phyloP scores from a whole-genome alignment of 805 yeast genomes.

The Isabelozyma heimii region DNA sequence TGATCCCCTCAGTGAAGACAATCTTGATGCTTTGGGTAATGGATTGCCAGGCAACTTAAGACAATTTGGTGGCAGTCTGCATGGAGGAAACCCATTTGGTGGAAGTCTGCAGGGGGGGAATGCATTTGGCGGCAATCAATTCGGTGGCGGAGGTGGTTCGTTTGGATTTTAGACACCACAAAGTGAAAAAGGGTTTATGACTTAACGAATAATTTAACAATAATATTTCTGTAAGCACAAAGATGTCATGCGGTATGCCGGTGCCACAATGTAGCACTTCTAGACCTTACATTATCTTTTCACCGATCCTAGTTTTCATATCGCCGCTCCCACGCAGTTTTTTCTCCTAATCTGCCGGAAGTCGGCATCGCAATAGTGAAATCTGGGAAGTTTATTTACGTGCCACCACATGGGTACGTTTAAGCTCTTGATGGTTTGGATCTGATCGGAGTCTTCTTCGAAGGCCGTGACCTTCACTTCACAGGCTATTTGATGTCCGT shows the following conservation, averaged over 20 bases:
- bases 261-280: not conserved
- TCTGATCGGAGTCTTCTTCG: too few relatives aligned
- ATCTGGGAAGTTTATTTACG: too few relatives aligned
- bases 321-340: too few relatives aligned
- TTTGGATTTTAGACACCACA: not conserved
- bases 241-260: not conserved
- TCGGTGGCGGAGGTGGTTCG: slow-evolving; percentile 2
- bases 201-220: not conserved
- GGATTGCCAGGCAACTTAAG: slow-evolving; percentile 45
- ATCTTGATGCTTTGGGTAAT: slow-evolving; percentile 40
- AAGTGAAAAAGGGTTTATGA: not conserved
- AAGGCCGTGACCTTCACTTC: too few relatives aligned
- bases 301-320: too few relatives aligned
- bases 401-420: too few relatives aligned
- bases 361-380: too few relatives aligned
- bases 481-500: too few relatives aligned
- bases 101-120: not conserved
- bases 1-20: slow-evolving; percentile 48
- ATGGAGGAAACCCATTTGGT: not conserved
- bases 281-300: not conserved
- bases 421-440: too few relatives aligned
- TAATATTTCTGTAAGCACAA: not conserved
- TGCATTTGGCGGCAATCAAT: not conserved
- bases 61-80: slow-evolving; percentile 5
- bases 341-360: too few relatives aligned